Evolutionary conservation across 768 basidiomycete species (phyloP).

Genomic region (Multifurca ochricompacta): DNA sequence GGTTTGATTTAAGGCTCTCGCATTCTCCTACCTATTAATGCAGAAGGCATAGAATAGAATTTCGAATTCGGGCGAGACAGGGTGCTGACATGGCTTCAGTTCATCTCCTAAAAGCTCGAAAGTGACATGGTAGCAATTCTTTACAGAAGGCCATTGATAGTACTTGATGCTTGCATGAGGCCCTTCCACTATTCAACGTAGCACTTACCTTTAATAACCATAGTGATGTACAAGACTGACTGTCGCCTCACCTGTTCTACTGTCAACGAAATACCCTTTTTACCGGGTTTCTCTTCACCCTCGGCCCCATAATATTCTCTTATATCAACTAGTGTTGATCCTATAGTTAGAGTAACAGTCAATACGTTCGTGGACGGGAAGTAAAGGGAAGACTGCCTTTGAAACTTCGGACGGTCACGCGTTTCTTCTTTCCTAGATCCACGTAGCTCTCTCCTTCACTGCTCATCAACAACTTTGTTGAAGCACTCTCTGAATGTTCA

Average conservation of each 20-base stretch:
- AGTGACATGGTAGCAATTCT: not conserved
- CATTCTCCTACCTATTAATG: constrained; percentile 19
- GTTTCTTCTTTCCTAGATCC: constrained; percentile 65
- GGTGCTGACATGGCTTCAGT: not conserved
- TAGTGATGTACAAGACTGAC: not conserved
- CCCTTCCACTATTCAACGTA: constrained; percentile 32
- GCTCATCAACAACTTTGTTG: constrained; percentile 8
- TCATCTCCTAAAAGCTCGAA: not conserved
- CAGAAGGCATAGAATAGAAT: constrained; percentile 15
- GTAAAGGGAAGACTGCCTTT: constrained; percentile 31
- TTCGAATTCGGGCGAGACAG: not conserved
- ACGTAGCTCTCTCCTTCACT: constrained; percentile 46
- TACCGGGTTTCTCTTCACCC: constrained; percentile 61
- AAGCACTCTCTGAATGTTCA: not conserved
- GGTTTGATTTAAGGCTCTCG: constrained; percentile 38
- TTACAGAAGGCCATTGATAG: constrained; percentile 10
- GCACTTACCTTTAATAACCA: not conserved
- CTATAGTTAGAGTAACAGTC: constrained; percentile 27
- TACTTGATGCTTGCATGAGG: constrained; percentile 5
- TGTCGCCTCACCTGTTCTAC: constrained; percentile 50
- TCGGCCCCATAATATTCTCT: constrained; percentile 59
- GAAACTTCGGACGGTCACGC: constrained; percentile 47
- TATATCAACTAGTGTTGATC: constrained; percentile 55
- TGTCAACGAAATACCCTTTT: constrained; percentile 68
- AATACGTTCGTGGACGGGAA: constrained; percentile 24